Conservation (phyloP, 805 yeast genomes). For the Zygosaccharomyces rouxii region DNA sequence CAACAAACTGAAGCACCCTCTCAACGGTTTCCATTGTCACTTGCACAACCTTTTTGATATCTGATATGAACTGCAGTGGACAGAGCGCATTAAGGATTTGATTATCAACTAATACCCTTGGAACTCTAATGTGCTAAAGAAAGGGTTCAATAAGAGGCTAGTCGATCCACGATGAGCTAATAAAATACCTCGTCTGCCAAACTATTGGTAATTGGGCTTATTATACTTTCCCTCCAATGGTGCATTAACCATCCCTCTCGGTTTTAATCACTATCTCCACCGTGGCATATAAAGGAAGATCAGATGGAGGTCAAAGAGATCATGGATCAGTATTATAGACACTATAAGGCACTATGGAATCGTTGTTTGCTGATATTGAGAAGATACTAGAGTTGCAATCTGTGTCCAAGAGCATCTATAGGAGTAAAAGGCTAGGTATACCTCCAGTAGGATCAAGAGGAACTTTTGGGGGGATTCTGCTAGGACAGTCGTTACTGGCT, state of each 20-base stretch:
- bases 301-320: background rate
- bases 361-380: slow-evolving; percentile 15
- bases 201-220: background rate
- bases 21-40: slow-evolving; percentile 4
- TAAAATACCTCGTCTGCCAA: background rate
- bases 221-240: background rate
- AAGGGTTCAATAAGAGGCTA: background rate
- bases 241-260: background rate
- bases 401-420: slow-evolving; percentile 20
- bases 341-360: slow-evolving; percentile 1
- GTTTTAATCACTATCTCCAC: background rate
- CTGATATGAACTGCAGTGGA: background rate
- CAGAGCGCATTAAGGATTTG: background rate
- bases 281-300: background rate
- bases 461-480: slow-evolving; percentile 65
- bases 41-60: background rate
- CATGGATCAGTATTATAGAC: background rate
- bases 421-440: slow-evolving; percentile 21
- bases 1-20: slow-evolving; percentile 17
- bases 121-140: background rate
- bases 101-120: background rate
- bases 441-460: slow-evolving; percentile 57
- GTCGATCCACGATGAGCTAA: too few relatives aligned
- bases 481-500: slow-evolving; percentile 62
- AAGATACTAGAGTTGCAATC: slow-evolving; percentile 21